Evolutionary conservation across 306 rosid species (phyloP).

Genomic region (Canavalia ensiformis): DNA sequence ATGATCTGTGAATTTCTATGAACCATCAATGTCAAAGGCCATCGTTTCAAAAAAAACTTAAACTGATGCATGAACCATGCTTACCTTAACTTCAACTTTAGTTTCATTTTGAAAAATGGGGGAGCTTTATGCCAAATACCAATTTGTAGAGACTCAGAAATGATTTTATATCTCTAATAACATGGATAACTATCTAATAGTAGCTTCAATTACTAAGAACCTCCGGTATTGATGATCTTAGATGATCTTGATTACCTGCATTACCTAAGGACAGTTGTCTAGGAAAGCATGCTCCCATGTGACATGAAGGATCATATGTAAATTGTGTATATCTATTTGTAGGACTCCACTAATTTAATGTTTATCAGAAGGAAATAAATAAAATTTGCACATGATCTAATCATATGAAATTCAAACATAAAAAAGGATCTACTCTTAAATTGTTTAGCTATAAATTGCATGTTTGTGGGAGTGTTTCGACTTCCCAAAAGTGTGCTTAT

Average conservation of each 20-base stretch:
- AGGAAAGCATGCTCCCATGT: too few relatives aligned
- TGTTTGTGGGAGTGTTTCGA: too few relatives aligned
- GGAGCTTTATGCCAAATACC: background rate
- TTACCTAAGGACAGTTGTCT: too few relatives aligned
- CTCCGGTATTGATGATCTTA: background rate
- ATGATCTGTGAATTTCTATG: background rate
- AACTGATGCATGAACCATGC: background rate
- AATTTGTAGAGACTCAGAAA: background rate
- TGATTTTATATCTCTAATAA: background rate
- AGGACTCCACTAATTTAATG: too few relatives aligned
- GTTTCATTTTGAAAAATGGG: slow-evolving; percentile 2
- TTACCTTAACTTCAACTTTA: background rate
- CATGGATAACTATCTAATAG: background rate
- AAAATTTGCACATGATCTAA: too few relatives aligned
- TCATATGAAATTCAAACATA: too few relatives aligned
- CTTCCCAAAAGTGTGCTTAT: too few relatives aligned
- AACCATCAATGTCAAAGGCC: background rate
- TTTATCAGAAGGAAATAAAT: too few relatives aligned
- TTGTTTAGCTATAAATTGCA: too few relatives aligned
- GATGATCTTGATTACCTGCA: background rate
- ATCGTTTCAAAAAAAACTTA: background rate
- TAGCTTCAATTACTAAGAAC: background rate
- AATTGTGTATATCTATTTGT: too few relatives aligned
- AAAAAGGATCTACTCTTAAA: too few relatives aligned
- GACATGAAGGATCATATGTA: too few relatives aligned